Evolutionary conservation across 495 filamentous ascomycete genomes (phyloP), one percentile per base, ranked within the genome.

Genomic region (Aspergillus bertholletiae): DNA sequence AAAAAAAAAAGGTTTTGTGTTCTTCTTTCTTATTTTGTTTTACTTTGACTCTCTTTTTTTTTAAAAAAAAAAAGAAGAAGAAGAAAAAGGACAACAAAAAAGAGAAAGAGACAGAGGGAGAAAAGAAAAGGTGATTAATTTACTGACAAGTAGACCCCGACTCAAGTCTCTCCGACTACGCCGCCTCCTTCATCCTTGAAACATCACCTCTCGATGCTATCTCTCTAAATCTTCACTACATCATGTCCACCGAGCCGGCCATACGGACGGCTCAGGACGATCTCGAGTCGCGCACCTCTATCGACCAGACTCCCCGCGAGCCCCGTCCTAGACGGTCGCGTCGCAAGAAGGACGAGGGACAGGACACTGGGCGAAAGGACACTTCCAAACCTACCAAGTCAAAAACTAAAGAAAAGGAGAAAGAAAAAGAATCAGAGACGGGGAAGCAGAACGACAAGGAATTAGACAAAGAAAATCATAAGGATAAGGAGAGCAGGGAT

Each of bases 311-410:
- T 32, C 39, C 54, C 24, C 54, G 49, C 39, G 61, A 60, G 59
- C 28, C 55, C 53, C 61, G 61, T 37, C 52, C 58, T 40, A 66
- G 72, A 57, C 74, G 74, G 68, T 74, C 74, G 72, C 74, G 74
- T 71, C 72, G 74, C 41, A 77, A 75, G 67, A 75, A 74, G 68
- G 72, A 74, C 47, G 72, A 74, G 51, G 67, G 66, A 1, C 49
- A 46, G 21, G 63, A 64, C 13, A n/a, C 34, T 30, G 59, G 60
- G 34, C 57, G 58, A 23, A 63, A 58, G 43, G 61, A 63, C 18
- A 41, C 40, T 8, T 13, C 58, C 48, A 66, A 61, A 45, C 40
- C 58, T 24, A 47, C 49, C 49, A 61, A 55, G 46, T 44, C 60
- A 2, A 66, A 65, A 27, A 62, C 67, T 21, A 57, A 62, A 7